Evolutionary conservation across 2,329 filamentous ascomycete species (phyloP).

Genomic region (Trichoderma aggressivum): DNA sequence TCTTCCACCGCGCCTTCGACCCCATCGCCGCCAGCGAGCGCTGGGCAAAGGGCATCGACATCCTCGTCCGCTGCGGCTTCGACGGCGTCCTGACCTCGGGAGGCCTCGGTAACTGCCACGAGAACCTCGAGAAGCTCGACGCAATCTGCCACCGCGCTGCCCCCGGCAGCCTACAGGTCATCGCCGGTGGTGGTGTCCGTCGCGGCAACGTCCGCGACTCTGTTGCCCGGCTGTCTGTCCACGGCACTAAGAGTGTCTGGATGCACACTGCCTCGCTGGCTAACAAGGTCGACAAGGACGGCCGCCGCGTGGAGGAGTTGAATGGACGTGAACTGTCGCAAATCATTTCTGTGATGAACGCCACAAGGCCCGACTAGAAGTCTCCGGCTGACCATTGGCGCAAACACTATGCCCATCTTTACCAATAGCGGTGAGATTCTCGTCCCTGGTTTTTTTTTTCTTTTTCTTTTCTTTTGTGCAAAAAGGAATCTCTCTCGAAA

Average conservation of each 20-base stretch:
- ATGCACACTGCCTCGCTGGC: constrained; percentile 46
- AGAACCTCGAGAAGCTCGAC: constrained; percentile 39
- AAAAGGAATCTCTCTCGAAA: not conserved
- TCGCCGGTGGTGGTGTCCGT: constrained; percentile 52
- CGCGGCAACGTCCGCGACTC: constrained; percentile 37
- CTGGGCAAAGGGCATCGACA: constrained; percentile 29
- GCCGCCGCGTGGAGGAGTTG: constrained; percentile 24
- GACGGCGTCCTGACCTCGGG: constrained; percentile 52
- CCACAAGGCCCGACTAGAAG: constrained; percentile 27
- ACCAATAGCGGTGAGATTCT: not conserved
- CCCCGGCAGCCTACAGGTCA: constrained; percentile 40
- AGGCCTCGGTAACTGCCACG: constrained; percentile 40
- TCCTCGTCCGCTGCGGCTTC: constrained; percentile 45
- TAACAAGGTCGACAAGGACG: constrained; percentile 9
- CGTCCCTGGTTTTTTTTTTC: not conserved
- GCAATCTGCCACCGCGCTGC: constrained; percentile 34
- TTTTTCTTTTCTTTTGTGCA: not conserved
- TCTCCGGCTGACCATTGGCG: constrained; percentile 30
- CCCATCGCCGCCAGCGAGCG: constrained; percentile 35
- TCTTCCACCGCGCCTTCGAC: constrained; percentile 59
- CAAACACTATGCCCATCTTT: constrained; percentile 21
- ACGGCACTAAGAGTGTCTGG: constrained; percentile 32
- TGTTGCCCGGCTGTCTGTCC: constrained; percentile 27
- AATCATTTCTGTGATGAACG: constrained; percentile 25
- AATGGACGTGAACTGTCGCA: constrained; percentile 26